Percentiles rank a stretch among this genome's conserved stretches.
Conservation (phyloP, 2,329 filamentous ascomycete genomes). For the Cladosporium sphaerospermum region DNA sequence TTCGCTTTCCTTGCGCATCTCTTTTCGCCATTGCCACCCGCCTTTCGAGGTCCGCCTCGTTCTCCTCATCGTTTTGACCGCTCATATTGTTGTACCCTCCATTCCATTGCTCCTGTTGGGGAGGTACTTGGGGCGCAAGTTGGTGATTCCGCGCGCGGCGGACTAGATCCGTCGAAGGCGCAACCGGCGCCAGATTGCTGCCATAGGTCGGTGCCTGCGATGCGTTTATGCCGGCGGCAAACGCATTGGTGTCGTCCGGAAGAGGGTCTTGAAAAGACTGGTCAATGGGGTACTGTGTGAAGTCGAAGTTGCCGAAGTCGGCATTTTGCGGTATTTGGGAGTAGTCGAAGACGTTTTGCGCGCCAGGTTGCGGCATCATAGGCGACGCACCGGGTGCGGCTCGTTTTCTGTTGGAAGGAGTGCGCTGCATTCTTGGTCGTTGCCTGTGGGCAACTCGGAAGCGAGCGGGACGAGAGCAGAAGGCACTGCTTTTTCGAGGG, state of each 20-base stretch:
- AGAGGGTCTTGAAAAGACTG: conserved; percentile 31
- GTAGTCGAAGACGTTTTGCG: conserved; percentile 27
- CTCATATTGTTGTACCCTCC: conserved; percentile 31
- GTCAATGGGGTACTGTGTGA: conserved; percentile 25
- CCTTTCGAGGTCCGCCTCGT: conserved; percentile 71
- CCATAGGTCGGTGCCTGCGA: conserved; percentile 21
- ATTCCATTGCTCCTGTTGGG: conserved; percentile 36
- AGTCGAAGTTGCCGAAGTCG: conserved; percentile 30
- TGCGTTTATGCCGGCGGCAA: conserved; percentile 22
- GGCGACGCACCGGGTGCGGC: conserved; percentile 66
- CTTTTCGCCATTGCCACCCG: conserved; percentile 75
- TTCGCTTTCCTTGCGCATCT: conserved; percentile 82
- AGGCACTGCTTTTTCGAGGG: background rate
- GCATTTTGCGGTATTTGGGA: conserved; percentile 44
- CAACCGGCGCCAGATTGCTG: conserved; percentile 15
- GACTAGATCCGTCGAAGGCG: conserved; percentile 39
- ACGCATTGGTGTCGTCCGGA: conserved; percentile 32
- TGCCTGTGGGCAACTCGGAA: background rate
- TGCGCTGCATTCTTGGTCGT: conserved; percentile 8
- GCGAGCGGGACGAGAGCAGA: background rate
- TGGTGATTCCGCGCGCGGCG: conserved; percentile 43
- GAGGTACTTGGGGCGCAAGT: conserved; percentile 32
- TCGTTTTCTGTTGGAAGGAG: conserved; percentile 53
- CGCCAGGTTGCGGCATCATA: conserved; percentile 47
- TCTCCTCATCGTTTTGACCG: conserved; percentile 54